Base-by-base conservation (phyloP, 2,329 filamentous ascomycete species). In the Cryoendolithus antarcticus region DNA sequence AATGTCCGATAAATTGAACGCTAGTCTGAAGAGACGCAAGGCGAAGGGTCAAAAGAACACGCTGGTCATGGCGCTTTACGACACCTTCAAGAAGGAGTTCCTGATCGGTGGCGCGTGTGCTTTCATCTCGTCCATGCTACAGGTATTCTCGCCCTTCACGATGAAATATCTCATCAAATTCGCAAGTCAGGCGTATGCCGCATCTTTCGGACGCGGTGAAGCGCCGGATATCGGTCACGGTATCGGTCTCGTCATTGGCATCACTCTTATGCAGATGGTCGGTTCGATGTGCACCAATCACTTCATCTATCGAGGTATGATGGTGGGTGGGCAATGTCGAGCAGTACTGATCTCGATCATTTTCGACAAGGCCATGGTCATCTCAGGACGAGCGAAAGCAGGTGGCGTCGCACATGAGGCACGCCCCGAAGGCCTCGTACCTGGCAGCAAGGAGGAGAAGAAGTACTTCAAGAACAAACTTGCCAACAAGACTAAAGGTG, bases 231-330 rank as follows among this genome's bases (percentile, higher is more conserved):
- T 96, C 36, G 79, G 79, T 3, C 68, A 70, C 34, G 91, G 89
- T 13, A 66, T 96, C 40, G 89, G 88, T 0, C 66, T 94, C 27
- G 86, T 86, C 2, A 60, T 96, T 40, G 89, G 84, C 6, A 80
- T 96, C 41, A 86, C 83, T 1, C 59, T 71, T 32, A 91, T 96
- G 85, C 88, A 95, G 59, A 70, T 88, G 12, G 55, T 80, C 8
- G 85, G 93, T 61, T 89, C 82, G 57, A 55, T 93, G 47, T 76
- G 77, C 19, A 85, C 79, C 2, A 93, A 88, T 54, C 89, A 96
- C 55, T 95, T 93, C 63, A 80, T 96, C 54, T 96, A 89, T 54
- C 77, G 80, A 13, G 86, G 89, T 13, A 93, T 94, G 82, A 79
- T 93, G 64, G 76, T 93, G 30, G 91, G 89, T 46, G 91, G 86